phyloP scores from a whole-genome alignment of 2,329 filamentous ascomycete genomes.

The Botryotinia narcissicola region DNA sequence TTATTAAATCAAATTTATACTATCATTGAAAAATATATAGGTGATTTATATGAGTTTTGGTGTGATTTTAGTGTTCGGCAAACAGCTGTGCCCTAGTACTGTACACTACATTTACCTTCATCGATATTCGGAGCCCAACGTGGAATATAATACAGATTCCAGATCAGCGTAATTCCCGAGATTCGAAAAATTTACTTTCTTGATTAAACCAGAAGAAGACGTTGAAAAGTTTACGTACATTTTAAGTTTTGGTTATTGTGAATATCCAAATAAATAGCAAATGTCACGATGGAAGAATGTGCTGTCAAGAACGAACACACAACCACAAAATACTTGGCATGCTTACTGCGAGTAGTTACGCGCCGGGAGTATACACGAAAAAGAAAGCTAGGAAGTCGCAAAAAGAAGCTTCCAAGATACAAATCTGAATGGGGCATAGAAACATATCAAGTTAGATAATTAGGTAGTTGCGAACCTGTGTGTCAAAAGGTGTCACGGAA shows the following conservation, averaged over 20 bases:
- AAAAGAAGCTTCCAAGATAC: neutral
- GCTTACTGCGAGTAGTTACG: neutral
- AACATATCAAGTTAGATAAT: too few species aligned
- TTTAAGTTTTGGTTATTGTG: neutral
- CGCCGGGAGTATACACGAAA: neutral
- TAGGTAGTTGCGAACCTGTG: neutral
- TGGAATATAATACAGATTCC: neutral
- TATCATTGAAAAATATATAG: too few species aligned
- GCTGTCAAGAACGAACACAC: too few species aligned
- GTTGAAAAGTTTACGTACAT: neutral
- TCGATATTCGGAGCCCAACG: neutral
- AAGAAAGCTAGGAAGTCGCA: neutral
- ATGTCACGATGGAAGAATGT: neutral
- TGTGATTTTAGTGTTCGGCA: too few species aligned
- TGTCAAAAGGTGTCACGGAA: neutral
- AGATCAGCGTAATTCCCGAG: neutral
- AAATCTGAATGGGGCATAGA: neutral
- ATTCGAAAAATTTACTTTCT: accelerated
- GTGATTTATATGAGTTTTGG: too few species aligned
- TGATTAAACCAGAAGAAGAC: neutral
- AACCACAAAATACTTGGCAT: neutral
- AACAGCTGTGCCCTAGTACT: too few species aligned
- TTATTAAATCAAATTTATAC: too few species aligned
- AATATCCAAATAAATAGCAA: neutral
- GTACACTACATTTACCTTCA: neutral